phyloP scores from a whole-genome alignment of 164 flowering plant species.

The Vitis labrusca region DNA sequence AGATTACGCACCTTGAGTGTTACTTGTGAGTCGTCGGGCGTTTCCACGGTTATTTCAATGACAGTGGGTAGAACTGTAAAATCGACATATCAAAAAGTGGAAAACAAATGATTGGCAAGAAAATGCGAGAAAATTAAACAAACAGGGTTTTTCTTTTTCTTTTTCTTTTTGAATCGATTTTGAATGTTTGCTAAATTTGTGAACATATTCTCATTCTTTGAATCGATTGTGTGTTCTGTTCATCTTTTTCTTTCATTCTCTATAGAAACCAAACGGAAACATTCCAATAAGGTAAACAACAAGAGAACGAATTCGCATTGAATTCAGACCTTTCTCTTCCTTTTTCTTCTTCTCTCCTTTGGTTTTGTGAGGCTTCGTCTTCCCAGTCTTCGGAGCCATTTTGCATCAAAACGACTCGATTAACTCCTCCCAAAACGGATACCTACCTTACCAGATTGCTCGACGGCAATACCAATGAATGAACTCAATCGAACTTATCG shows the following conservation, averaged over 20 bases:
- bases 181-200: too few relatives aligned
- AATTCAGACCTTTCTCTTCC: conserved; percentile 79
- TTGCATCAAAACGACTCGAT: conserved; percentile 11
- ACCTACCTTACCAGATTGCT: background rate
- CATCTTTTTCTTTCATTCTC: too few relatives aligned
- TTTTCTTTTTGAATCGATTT: conserved; percentile 59
- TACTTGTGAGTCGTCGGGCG: conserved; percentile 68
- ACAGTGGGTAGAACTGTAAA: conserved; percentile 79
- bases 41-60: conserved; percentile 63
- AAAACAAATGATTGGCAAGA: background rate
- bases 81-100: background rate
- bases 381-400: conserved; percentile 91
- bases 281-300: too few relatives aligned
- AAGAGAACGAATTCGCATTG: background rate
- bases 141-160: conserved; percentile 75
- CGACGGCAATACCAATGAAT: background rate
- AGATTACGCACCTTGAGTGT: conserved; percentile 66
- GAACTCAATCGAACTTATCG: conserved; percentile 11
- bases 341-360: conserved; percentile 96
- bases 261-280: too few relatives aligned
- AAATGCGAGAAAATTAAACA: background rate
- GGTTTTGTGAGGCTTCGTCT: conserved; percentile 70
- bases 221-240: too few relatives aligned
- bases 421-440: background rate
- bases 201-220: too few relatives aligned